Base-by-base conservation (phyloP, 441 rosid genomes). In the Melastoma candidum region DNA sequence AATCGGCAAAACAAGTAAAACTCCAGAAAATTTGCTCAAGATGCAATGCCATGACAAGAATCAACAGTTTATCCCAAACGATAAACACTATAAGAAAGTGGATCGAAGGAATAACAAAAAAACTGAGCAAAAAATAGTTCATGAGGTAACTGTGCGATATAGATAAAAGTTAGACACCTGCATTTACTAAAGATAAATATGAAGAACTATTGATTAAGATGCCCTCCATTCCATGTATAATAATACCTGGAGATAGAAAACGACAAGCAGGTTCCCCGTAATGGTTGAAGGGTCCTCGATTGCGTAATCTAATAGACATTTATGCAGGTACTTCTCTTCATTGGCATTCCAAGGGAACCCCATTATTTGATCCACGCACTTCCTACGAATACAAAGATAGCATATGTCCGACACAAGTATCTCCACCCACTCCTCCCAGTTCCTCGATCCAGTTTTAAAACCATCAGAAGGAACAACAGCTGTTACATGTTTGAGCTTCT, bases 291-390 rank as follows among this genome's bases (percentile, higher is more conserved):
- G 95, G 67, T 92, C 83, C 51, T 75, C 77, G 43, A 56, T 60
- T 49, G 89, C 89, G 68, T 71, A 80, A 70, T 92, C 98, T 46
- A 88, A 58, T 57, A 92, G 75, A 66, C 96, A 87, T 61, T 78
- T 82, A 57, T 78, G 84, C 39, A 88, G 57, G 74, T 70, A 70
- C 73, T 85, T 87, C 74, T 88, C 95, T 74, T 92, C 96, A 14
- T 76, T 80, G 48, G 67, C 67, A 66, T 82, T 85, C 97, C 98
- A 92, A 0, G 97, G 97, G 56, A 92, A 70, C 78, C 84, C 98
- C 59, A 92, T 84, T 68, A 88, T 80, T 54, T 80, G 78, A 67
- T 88, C 98, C 46, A 82, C 86, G 68, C 85, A 71, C 65, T 84
- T 92, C 63, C 86, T 81, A 68, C 84, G 67, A 26, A 88, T 84